A percentile compares a stretch with the other conserved stretches of the same genome.
phyloP scores from a whole-genome alignment of 805 yeast genomes.

The Nematodospora valgi region DNA sequence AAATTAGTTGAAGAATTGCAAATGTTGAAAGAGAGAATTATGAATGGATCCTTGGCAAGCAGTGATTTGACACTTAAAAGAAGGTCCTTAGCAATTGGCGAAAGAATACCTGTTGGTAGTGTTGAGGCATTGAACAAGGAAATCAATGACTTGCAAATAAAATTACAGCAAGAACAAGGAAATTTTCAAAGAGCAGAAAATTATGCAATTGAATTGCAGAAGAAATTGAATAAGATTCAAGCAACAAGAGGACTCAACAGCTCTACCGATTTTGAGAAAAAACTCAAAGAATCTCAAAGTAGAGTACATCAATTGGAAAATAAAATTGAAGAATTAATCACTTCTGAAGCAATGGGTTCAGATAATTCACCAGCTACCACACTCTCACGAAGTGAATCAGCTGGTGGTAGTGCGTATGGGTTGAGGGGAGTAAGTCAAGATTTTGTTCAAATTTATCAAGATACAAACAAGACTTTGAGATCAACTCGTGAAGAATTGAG shows the following conservation, averaged over 20 bases:
- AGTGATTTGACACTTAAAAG: slow-evolving; percentile 23
- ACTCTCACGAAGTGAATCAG: slow-evolving; percentile 33
- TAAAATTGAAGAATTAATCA: slow-evolving; percentile 22
- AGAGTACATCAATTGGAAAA: slow-evolving; percentile 32
- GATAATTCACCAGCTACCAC: slow-evolving; percentile 7
- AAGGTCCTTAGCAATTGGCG: slow-evolving; percentile 34
- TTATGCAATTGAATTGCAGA: slow-evolving; percentile 43
- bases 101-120: slow-evolving; percentile 18
- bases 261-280: slow-evolving; percentile 32
- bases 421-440: slow-evolving; percentile 37
- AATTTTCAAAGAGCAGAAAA: slow-evolving; percentile 51
- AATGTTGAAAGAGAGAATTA: slow-evolving; percentile 60
- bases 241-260: slow-evolving; percentile 36
- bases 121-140: slow-evolving; percentile 32
- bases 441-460: slow-evolving; percentile 48
- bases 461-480: slow-evolving; percentile 43
- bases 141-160: slow-evolving; percentile 44
- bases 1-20: slow-evolving; percentile 54
- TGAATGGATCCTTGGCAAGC: slow-evolving; percentile 44
- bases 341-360: slow-evolving; percentile 9
- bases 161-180: slow-evolving; percentile 49
- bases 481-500: slow-evolving; percentile 43
- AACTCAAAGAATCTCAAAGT: slow-evolving; percentile 31
- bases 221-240: slow-evolving; percentile 39
- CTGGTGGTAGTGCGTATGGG: slow-evolving; percentile 24